Conservation (phyloP, 1,284 basidiomycete species). For the Ceratorhiza oryzae-sativae region DNA sequence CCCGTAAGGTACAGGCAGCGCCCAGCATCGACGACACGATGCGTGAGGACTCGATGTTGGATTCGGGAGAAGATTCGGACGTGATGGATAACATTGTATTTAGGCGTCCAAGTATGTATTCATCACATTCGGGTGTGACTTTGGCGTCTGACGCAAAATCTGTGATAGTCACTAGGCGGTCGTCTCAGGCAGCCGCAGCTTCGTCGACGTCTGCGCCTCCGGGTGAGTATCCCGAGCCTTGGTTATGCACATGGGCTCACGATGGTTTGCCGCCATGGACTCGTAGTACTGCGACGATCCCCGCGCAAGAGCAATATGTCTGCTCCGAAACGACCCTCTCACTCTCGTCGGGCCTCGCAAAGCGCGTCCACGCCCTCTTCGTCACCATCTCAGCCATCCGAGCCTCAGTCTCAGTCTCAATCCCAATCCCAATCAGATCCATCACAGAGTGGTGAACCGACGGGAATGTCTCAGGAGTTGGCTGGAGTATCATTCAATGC, state of each 20-base stretch:
- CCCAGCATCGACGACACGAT: conserved; percentile 9
- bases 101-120: conserved; percentile 24
- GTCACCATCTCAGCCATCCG: not conserved
- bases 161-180: conserved; percentile 10
- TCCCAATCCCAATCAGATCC: conserved; percentile 21
- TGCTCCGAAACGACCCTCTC: not conserved
- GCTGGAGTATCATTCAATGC: conserved; percentile 13
- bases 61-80: conserved; percentile 32
- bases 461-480: conserved; percentile 30
- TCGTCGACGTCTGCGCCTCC: not conserved
- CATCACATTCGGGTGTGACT: not conserved
- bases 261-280: not conserved
- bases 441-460: not conserved
- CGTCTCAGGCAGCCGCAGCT: not conserved
- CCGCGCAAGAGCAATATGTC: conserved; percentile 17
- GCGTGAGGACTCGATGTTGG: conserved; percentile 14
- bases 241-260: not conserved
- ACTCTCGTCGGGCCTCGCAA: conserved; percentile 15
- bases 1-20: not conserved
- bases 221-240: not conserved
- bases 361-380: conserved; percentile 9
- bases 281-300: conserved; percentile 12
- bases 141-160: not conserved
- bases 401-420: conserved; percentile 28
- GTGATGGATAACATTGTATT: conserved; percentile 38